Evolutionary conservation across 2,329 filamentous ascomycete species (phyloP).

Genomic region (Venturia nashicola): DNA sequence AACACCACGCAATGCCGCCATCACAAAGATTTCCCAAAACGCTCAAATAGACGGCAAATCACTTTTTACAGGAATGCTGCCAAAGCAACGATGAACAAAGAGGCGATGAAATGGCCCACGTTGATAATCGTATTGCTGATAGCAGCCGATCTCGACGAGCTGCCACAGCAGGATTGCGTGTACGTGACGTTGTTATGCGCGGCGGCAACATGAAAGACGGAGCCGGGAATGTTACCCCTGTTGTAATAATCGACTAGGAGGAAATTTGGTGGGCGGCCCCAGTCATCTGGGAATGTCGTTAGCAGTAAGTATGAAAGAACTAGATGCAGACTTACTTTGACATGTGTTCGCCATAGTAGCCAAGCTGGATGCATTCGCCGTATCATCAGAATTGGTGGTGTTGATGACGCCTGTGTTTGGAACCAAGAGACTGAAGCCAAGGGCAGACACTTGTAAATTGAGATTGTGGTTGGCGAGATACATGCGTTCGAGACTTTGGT

Average conservation of each 20-base stretch:
- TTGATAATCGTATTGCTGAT: no score
- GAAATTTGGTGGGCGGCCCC: conserved; percentile 27
- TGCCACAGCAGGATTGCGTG: conserved; percentile 44
- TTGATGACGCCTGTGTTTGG: conserved; percentile 24
- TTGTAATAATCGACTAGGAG: conserved; percentile 31
- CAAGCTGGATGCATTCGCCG: conserved; percentile 20
- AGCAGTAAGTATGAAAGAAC: neutral
- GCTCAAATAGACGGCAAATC: neutral
- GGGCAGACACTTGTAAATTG: conserved; percentile 47
- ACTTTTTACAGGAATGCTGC: neutral
- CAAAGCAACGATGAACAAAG: neutral
- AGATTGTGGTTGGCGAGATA: conserved; percentile 89
- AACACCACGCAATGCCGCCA: conserved; percentile 8
- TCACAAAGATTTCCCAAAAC: neutral
- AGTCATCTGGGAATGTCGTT: conserved; percentile 17
- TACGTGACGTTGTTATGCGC: conserved; percentile 62
- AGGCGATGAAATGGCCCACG: neutral
- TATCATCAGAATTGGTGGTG: conserved; percentile 22
- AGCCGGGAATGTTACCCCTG: conserved; percentile 22
- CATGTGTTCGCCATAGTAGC: conserved; percentile 22
- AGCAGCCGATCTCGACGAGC: neutral
- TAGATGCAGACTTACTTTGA: conserved; percentile 16
- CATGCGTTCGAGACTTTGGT: conserved; percentile 43
- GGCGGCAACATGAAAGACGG: conserved; percentile 28
- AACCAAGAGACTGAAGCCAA: conserved; percentile 20